A percentile compares a stretch with the other conserved stretches of the same genome.
Conservation (phyloP, 805 yeast genomes). For the Yamadazyma sp. region DNA sequence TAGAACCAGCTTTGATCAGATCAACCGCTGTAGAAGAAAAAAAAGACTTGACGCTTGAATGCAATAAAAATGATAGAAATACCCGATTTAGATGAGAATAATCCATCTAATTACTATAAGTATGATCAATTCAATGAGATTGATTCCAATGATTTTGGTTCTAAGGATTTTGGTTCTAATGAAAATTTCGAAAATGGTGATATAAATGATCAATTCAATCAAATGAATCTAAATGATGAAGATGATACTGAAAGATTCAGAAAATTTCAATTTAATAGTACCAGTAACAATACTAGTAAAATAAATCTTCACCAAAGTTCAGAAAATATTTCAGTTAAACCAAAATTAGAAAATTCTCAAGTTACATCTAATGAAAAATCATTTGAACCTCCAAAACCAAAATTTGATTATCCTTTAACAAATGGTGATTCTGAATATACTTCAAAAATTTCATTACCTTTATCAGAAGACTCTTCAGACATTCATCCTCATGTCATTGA, state of each 20-base stretch:
- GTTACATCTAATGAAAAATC: too few species aligned
- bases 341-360: too few species aligned
- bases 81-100: slow-evolving; percentile 37
- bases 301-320: too few species aligned
- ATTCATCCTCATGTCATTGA: slow-evolving; percentile 14
- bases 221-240: background rate
- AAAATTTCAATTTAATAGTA: slow-evolving; percentile 2
- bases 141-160: too few species aligned
- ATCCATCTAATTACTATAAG: slow-evolving; percentile 10
- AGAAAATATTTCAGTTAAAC: too few species aligned
- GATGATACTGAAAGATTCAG: slow-evolving; percentile 3
- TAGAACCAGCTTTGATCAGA: too few species aligned
- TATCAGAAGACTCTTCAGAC: slow-evolving; percentile 15
- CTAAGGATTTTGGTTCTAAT: background rate
- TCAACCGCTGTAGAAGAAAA: too few species aligned
- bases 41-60: too few species aligned
- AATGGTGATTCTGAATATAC: background rate
- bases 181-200: background rate
- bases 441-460: slow-evolving; percentile 12
- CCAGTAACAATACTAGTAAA: background rate
- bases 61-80: slow-evolving; percentile 40
- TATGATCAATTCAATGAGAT: slow-evolving; percentile 2
- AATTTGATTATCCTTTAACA: background rate
- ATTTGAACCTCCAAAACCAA: background rate
- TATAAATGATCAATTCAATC: background rate